phyloP scores from a whole-genome alignment of 805 yeast genomes.

The Yarrowia sp. region DNA sequence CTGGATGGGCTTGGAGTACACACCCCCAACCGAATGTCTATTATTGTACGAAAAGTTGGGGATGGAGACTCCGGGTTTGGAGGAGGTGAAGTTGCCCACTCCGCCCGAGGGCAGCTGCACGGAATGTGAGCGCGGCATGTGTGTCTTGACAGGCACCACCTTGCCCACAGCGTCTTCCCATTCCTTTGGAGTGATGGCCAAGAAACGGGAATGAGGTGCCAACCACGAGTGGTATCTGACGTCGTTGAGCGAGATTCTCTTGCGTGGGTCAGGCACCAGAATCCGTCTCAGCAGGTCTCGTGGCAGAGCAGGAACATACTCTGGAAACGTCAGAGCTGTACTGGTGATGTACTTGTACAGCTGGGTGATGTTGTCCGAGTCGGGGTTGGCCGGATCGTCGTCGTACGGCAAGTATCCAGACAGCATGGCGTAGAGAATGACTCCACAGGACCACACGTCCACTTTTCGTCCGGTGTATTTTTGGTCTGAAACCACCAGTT shows the following conservation, averaged over 20 bases:
- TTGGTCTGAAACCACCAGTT: conserved; percentile 78
- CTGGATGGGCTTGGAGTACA: conserved; percentile 17
- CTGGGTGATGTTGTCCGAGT: conserved; percentile 88
- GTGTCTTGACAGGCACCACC: conserved; percentile 16
- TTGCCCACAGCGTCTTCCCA: conserved; percentile 61
- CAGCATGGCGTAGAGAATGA: conserved; percentile 91
- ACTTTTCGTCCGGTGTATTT: conserved; percentile 92
- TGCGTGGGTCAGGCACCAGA: conserved; percentile 75
- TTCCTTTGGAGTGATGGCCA: conserved; percentile 81
- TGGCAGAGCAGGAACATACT: conserved; percentile 84
- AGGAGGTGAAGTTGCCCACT: background rate
- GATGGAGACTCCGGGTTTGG: background rate
- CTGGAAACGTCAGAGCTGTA: conserved; percentile 93
- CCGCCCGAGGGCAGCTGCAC: conserved; percentile 32
- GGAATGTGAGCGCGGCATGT: conserved; percentile 33
- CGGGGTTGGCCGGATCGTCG: conserved; percentile 95
- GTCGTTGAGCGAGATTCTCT: conserved; percentile 64
- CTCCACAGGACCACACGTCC: conserved; percentile 97
- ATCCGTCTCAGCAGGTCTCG: conserved; percentile 85
- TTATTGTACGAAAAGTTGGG: conserved; percentile 25
- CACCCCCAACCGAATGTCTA: conserved; percentile 12
- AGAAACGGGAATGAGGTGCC: conserved; percentile 73
- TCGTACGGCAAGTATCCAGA: conserved; percentile 97
- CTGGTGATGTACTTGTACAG: conserved; percentile 87
- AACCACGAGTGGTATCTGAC: conserved; percentile 87